Base-by-base conservation (phyloP, 1,139 yeast species). In the Meyerozyma elateridarum region DNA sequence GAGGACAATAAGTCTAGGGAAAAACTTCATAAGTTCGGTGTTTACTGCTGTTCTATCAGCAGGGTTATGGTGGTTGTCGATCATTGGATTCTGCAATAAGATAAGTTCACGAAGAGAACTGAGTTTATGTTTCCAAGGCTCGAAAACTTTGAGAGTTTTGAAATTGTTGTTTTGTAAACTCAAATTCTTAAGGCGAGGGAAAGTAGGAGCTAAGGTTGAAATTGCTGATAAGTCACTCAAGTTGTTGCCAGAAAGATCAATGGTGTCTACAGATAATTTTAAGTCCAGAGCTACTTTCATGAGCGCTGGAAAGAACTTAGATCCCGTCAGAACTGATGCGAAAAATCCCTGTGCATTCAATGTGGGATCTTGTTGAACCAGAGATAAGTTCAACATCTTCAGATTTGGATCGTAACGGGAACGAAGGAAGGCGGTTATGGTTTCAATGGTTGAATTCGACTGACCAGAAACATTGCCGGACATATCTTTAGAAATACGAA, bases 251-350 rank as follows among this genome's bases (percentile, higher is more conserved):
- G 94, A 80, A 32, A 91, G 64, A 51, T 84, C 87, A 12, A 91
- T 77, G 39, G 91, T 81, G 22, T 79, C 83, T 5, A 88, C 84
- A 3, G 66, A 66, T 11, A 71, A 42, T 28, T 70, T 70, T 27
- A 65, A 49, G 29, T 70, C 73, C 32, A 66, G 65, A 1, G 96
- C 95, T 13, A 93, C 61, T 52, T 84, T 87, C 87, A 91, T 79
- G 43, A 91, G 62, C 1, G 98, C 98, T 3, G 89, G 85, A 56
- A 91, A 88, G 71, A 89, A 80, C 54, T 89, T 89, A 11, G 93
- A 73, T 1, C 76, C 55, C 3, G 76, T 70, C 31, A 79, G 71
- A 6, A 78, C 62, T 12, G 74, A 63, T 15, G 76, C 70, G 44
- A 88, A 78, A 35, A 87, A 64, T 0, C 96, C 95, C 40, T 72